Base-by-base conservation (phyloP, 345 rosid species). In the Aurinia saxatilis region DNA sequence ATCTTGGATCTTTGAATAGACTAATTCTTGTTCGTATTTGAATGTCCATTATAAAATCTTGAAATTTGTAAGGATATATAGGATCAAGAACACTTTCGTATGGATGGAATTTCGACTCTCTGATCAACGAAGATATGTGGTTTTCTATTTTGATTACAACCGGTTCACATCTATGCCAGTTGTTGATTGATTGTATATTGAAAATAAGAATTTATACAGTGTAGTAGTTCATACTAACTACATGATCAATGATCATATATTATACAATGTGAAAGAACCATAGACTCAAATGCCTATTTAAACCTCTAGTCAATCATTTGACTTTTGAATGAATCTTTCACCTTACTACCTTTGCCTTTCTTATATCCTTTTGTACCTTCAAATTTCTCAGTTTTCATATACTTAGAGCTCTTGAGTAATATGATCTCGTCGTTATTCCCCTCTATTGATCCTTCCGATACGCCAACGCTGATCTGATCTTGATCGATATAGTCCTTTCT, bases 381-480 rank as follows among this genome's bases (percentile, higher is more conserved):
- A 41, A 13, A 40, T 42, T 50, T 64, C 18, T 48, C 52, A 10
- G 56, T 23, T 40, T 63, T 50, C 10, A 38, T 40, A 35, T 61
- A 1, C 42, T 54, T 69, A 8, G 65, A 55, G 47, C 33, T 63
- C 53, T 63, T 63, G 17, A 70, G 69, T 40, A 63, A 63, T 11
- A 48, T 1, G 0, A 13, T 56, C 16, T 63, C 70, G 1, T 71
- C 70, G 15, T 63, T 71, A 23, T 41, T 49, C n/a, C 75, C 59
- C 7, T 71, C 75, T 17, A 71, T 12, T 4, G 70, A 71, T 57
- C 75, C 75, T 63, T 71, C 74, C 3, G 75, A 63, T 50, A 49
- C 4, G 13, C 53, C 65, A 50, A 41, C 34, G 5, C 65, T 71
- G 10, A 57, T 16, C 6, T 40, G 53, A 13, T 71, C 55, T n/a